These are phyloP conservation scores for Canavalia ensiformis DNA, from an alignment of 306 rosid genomes.

Conservation along the genomic window DNA sequence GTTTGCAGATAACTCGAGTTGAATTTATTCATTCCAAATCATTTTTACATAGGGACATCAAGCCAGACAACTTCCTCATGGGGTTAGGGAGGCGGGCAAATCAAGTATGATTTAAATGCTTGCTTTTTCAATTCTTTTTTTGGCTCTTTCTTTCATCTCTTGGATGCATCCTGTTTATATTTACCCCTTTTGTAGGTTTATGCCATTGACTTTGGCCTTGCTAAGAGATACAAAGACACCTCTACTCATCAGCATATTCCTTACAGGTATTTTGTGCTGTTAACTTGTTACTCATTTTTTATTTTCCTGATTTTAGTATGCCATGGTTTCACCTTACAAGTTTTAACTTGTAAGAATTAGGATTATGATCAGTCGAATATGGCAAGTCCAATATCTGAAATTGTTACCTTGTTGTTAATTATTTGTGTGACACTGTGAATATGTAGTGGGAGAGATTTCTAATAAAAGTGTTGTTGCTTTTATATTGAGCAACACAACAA, in stretches of 20 bases:
- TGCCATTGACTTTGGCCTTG: conserved; percentile 93
- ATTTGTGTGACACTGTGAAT: conserved; percentile 24
- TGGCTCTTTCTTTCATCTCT: conserved; percentile 15
- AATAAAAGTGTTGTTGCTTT: conserved; percentile 26
- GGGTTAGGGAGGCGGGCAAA: conserved; percentile 98
- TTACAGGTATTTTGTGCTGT: conserved; percentile 65
- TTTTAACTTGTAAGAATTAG: conserved; percentile 25
- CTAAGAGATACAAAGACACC: conserved; percentile 91
- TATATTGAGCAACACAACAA: neutral
- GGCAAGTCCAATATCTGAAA: conserved; percentile 1
- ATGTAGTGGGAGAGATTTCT: conserved; percentile 8
- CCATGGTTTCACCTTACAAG: conserved; percentile 18
- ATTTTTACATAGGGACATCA: conserved; percentile 95
- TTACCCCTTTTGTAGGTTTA: conserved; percentile 68
- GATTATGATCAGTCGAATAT: conserved; percentile 9
- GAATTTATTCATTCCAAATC: conserved; percentile 91
- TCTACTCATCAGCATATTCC: conserved; percentile 96
- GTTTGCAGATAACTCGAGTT: conserved; percentile 86
- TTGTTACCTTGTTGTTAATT: conserved; percentile 17
- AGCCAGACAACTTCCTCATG: conserved; percentile 98
- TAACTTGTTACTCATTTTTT: neutral
- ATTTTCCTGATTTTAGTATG: conserved; percentile 2
- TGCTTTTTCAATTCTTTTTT: conserved; percentile 11
- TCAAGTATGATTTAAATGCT: conserved; percentile 66
- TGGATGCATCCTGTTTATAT: conserved; percentile 34